Evolutionary conservation across 2,329 filamentous ascomycete genomes (phyloP).

Genomic region (Paecilomyces formosus): DNA sequence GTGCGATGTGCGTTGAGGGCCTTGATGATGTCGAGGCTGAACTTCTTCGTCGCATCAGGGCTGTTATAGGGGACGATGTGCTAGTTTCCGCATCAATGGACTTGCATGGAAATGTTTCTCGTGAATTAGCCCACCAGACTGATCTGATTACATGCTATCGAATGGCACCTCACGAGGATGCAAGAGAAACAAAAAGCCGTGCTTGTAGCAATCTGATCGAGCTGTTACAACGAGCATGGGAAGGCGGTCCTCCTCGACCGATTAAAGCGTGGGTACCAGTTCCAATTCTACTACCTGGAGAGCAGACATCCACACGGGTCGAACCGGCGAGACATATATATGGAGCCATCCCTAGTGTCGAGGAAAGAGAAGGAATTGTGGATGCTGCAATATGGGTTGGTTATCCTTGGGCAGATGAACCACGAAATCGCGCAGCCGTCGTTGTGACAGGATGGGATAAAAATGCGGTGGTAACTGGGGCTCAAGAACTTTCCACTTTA

Average conservation of each 20-base stretch:
- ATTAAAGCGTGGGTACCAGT: constrained; percentile 48
- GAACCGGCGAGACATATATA: constrained; percentile 48
- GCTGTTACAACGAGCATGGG: constrained; percentile 20
- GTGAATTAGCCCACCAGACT: constrained; percentile 40
- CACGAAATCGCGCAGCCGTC: constrained; percentile 43
- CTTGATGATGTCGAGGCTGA: constrained; percentile 44
- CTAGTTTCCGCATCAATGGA: constrained; percentile 51
- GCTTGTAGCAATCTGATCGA: constrained; percentile 44
- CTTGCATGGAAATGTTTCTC: constrained; percentile 49
- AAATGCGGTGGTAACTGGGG: constrained; percentile 28
- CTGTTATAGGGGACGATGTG: constrained; percentile 39
- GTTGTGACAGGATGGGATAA: constrained; percentile 47
- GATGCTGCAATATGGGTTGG: constrained; percentile 51
- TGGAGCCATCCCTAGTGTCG: constrained; percentile 39
- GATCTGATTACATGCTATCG: constrained; percentile 50
- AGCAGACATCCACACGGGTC: constrained; percentile 48
- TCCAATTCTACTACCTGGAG: constrained; percentile 46
- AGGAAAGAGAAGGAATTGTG: constrained; percentile 34
- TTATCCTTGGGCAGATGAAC: constrained; percentile 51
- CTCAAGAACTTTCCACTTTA: constrained; percentile 37
- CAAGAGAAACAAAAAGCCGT: constrained; percentile 43
- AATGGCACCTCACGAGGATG: constrained; percentile 47
- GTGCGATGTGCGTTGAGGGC: constrained; percentile 48
- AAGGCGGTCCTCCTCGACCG: constrained; percentile 22
- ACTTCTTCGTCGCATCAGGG: constrained; percentile 39